These are phyloP conservation scores for Apiospora marii DNA, from an alignment of 2,329 filamentous ascomycete species.

Conservation along the genomic window DNA sequence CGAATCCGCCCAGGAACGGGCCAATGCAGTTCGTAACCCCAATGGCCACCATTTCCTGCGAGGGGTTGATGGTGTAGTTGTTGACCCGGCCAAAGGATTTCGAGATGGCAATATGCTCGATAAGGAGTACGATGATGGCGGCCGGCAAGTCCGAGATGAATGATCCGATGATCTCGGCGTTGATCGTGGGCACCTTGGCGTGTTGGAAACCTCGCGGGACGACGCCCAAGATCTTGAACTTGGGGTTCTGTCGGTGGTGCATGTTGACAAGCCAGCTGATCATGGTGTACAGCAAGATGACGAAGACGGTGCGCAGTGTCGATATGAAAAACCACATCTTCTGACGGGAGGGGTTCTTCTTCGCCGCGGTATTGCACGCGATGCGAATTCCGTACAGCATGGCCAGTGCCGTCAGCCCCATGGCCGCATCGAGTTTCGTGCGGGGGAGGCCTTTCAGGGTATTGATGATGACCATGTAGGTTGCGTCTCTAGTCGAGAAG, in stretches of 20 bases:
- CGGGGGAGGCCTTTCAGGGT: conserved; percentile 75
- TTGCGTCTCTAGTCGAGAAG: conserved; percentile 77
- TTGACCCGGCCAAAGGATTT: conserved; percentile 97
- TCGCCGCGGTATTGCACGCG: conserved; percentile 70
- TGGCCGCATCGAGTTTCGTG: conserved; percentile 79
- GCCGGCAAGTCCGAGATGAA: conserved; percentile 81
- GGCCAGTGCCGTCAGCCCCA: conserved; percentile 83
- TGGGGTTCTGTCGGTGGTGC: conserved; percentile 66
- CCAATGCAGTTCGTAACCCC: conserved; percentile 89
- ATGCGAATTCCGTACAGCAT: conserved; percentile 80
- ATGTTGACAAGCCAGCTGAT: conserved; percentile 88
- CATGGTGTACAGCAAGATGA: conserved; percentile 90
- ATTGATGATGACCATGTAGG: conserved; percentile 86
- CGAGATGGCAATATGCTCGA: conserved; percentile 96
- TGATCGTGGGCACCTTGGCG: conserved; percentile 75
- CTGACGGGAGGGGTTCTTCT: conserved; percentile 71
- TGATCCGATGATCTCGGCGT: conserved; percentile 68
- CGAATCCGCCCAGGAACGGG: conserved; percentile 90
- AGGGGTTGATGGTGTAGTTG: conserved; percentile 95
- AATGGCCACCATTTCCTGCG: conserved; percentile 94
- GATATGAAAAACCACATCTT: conserved; percentile 90
- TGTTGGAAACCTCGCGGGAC: conserved; percentile 90
- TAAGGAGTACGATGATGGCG: conserved; percentile 90
- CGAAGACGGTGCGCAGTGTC: conserved; percentile 88
- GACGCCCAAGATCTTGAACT: conserved; percentile 76